Evolutionary conservation across 2,329 filamentous ascomycete genomes (phyloP).

Genomic region (Pseudohalonectria lignicola): DNA sequence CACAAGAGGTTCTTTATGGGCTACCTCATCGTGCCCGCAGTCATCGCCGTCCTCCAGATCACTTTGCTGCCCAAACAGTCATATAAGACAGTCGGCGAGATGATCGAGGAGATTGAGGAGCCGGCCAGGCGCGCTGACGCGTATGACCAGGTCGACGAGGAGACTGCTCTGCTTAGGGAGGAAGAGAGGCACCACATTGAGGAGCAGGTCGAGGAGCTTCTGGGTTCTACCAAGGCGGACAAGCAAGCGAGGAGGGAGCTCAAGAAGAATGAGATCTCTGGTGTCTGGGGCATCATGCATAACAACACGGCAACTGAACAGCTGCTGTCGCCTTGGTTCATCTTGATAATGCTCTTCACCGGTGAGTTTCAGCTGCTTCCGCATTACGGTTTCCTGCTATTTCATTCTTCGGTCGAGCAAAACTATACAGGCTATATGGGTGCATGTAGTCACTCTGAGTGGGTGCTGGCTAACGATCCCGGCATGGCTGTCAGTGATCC

Average conservation of each 20-base stretch:
- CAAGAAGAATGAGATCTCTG: constrained; percentile 56
- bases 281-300: constrained; percentile 83
- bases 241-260: constrained; percentile 58
- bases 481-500: constrained; percentile 31
- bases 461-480: no score
- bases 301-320: constrained; percentile 59
- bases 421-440: no score
- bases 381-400: no score
- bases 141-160: constrained; percentile 45
- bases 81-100: constrained; percentile 78
- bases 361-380: constrained; percentile 31
- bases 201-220: constrained; percentile 60
- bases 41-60: constrained; percentile 57
- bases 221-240: constrained; percentile 52
- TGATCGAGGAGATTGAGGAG: constrained; percentile 61
- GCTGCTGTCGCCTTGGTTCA: constrained; percentile 72
- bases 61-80: constrained; percentile 63
- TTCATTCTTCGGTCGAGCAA: neutral
- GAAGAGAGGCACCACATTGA: constrained; percentile 50
- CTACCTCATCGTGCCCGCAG: constrained; percentile 60
- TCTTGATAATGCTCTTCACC: constrained; percentile 74
- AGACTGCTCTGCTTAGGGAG: constrained; percentile 41
- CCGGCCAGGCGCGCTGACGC: constrained; percentile 20
- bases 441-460: no score
- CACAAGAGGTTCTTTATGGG: constrained; percentile 58